Percentiles rank a stretch among this genome's conserved stretches.
phyloP scores from a whole-genome alignment of 2,329 filamentous ascomycete genomes.

The Aspergillus aculeatinus region DNA sequence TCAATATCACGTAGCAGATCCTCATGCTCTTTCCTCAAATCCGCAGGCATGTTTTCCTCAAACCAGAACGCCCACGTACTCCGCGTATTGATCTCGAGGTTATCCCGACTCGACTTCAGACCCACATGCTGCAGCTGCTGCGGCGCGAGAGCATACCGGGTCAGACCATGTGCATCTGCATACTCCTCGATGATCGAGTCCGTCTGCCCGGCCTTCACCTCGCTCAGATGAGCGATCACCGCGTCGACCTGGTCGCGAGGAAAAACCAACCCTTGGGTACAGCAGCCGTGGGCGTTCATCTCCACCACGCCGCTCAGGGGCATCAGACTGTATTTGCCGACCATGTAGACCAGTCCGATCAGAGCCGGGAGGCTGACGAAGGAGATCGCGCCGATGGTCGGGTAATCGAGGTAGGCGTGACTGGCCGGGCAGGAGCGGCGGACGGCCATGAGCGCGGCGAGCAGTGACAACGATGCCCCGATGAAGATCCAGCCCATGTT shows the following conservation, averaged over 20 bases:
- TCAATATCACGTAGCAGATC: conserved; percentile 11
- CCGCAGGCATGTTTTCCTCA: conserved; percentile 23
- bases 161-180: conserved; percentile 15
- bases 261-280: conserved; percentile 35
- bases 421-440: conserved; percentile 13
- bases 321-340: conserved; percentile 26
- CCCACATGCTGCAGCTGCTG: conserved; percentile 32
- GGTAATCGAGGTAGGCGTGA: conserved; percentile 15
- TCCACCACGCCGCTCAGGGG: conserved; percentile 25
- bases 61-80: conserved; percentile 33
- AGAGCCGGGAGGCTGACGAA: conserved; percentile 24
- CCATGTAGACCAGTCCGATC: conserved; percentile 24
- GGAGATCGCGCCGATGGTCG: conserved; percentile 20
- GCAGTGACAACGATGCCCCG: conserved; percentile 10
- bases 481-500: conserved; percentile 25
- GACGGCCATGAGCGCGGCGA: conserved; percentile 11
- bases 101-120: conserved; percentile 26
- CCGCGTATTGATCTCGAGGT: conserved; percentile 25
- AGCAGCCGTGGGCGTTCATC: conserved; percentile 33
- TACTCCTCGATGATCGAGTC: conserved; percentile 30
- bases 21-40: conserved; percentile 22
- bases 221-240: conserved; percentile 18
- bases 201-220: conserved; percentile 22
- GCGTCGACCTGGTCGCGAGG: conserved; percentile 21
- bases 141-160: conserved; percentile 21